These are phyloP conservation scores for Earliella scabrosa DNA, from an alignment of 1,284 basidiomycete species.

Conservation along the genomic window DNA sequence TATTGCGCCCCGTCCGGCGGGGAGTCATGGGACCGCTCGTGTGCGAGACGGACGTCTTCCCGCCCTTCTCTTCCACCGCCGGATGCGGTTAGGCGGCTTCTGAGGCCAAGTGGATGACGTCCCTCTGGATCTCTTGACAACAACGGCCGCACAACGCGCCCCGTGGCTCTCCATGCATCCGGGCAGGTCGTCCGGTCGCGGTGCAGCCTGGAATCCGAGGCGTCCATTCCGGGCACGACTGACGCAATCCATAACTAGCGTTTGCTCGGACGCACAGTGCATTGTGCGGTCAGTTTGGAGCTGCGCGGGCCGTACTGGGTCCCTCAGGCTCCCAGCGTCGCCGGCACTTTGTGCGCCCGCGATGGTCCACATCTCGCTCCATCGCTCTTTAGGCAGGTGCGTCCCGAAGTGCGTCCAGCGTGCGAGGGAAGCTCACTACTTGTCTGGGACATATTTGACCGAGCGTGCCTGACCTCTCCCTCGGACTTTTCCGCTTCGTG, in stretches of 20 bases:
- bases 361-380: conserved; percentile 5
- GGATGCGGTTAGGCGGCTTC: conserved; percentile 11
- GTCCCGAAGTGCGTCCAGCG: background rate
- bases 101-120: conserved; percentile 11
- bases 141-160: background rate
- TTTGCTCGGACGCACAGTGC: no score
- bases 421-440: background rate
- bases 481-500: conserved; percentile 7
- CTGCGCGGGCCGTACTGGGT: no score
- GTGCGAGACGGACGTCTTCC: conserved; percentile 1
- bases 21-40: conserved; percentile 21
- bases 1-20: conserved; percentile 8
- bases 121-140: conserved; percentile 1
- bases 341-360: conserved; percentile 3
- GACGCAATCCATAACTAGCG: no score
- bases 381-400: conserved; percentile 15
- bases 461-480: conserved; percentile 17
- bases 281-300: no score
- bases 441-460: conserved; percentile 19
- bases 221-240: no score
- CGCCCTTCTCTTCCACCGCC: conserved; percentile 11
- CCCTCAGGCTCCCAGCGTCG: conserved; percentile 2
- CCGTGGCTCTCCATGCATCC: background rate
- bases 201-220: no score
- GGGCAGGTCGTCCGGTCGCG: background rate